Evolutionary conservation across 805 yeast genomes (phyloP).

Genomic region (Kregervanrija fluxuum): DNA sequence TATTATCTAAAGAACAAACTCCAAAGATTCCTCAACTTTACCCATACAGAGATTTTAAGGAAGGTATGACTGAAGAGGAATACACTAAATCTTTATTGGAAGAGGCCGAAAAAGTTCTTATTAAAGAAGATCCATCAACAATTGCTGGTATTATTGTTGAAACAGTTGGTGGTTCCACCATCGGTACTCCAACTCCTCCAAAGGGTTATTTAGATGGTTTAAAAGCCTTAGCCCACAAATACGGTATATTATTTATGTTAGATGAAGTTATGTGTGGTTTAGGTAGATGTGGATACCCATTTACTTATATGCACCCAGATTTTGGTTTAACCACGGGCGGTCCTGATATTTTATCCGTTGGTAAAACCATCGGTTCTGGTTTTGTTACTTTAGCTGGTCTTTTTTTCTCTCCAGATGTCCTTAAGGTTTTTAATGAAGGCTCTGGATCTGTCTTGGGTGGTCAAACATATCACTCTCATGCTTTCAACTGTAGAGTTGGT

Average conservation of each 20-base stretch:
- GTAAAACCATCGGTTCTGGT: conserved; percentile 46
- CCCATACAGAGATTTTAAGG: conserved; percentile 26
- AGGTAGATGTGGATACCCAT: conserved; percentile 45
- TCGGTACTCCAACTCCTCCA: conserved; percentile 39
- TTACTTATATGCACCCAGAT: conserved; percentile 27
- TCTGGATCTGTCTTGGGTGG: conserved; percentile 36
- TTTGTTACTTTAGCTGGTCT: conserved; percentile 42
- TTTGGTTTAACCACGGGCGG: conserved; percentile 30
- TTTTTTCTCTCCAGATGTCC: conserved; percentile 33
- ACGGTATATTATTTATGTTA: conserved; percentile 40
- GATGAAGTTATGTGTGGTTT: conserved; percentile 57
- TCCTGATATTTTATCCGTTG: conserved; percentile 43
- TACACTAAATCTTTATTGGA: conserved; percentile 30
- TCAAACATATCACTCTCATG: conserved; percentile 44
- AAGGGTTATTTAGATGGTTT: conserved; percentile 41
- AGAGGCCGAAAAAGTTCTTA: conserved; percentile 33
- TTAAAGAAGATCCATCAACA: conserved; percentile 36
- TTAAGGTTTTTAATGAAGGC: conserved; percentile 31
- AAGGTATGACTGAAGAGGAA: conserved; percentile 29
- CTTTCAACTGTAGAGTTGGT: conserved; percentile 39
- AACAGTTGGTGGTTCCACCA: conserved; percentile 40
- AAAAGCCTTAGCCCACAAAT: conserved; percentile 41
- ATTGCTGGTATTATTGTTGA: conserved; percentile 38
- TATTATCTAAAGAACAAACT: conserved; percentile 17
- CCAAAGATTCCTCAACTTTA: conserved; percentile 27